phyloP scores from a whole-genome alignment of 257 asterid genomes.

The Anisodus acutangulus region DNA sequence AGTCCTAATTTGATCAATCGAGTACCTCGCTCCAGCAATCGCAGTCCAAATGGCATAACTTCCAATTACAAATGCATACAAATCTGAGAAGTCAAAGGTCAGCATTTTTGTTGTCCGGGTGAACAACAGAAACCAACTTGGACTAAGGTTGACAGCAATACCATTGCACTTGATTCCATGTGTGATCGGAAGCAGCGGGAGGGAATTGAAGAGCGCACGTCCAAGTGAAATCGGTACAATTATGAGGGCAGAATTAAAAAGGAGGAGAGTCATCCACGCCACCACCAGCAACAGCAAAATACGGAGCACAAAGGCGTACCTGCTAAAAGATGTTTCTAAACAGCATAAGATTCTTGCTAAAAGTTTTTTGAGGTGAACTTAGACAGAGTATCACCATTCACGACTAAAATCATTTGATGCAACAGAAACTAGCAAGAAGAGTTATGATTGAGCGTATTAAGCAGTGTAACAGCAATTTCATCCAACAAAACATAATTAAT shows the following conservation, averaged over 20 bases:
- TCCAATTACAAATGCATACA: slow-evolving; percentile 93
- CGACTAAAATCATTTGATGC: slow-evolving; percentile 4
- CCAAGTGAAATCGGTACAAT: slow-evolving; percentile 92
- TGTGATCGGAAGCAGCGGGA: slow-evolving; percentile 88
- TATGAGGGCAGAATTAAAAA: slow-evolving; percentile 79
- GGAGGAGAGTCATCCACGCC: slow-evolving; percentile 96
- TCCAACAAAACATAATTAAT: background rate
- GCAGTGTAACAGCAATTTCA: background rate
- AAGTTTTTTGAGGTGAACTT: background rate
- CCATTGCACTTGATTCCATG: slow-evolving; percentile 98
- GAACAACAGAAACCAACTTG: slow-evolving; percentile 4
- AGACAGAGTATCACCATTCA: background rate
- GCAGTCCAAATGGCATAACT: slow-evolving; percentile 97
- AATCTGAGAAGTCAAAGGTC: slow-evolving; percentile 46
- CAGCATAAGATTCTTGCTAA: slow-evolving; percentile 41
- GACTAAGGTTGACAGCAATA: slow-evolving; percentile 36
- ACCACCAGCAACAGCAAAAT: slow-evolving; percentile 78
- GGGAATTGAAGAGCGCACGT: slow-evolving; percentile 70
- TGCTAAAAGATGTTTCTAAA: slow-evolving; percentile 57
- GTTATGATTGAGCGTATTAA: background rate
- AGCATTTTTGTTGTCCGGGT: background rate
- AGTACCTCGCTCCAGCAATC: slow-evolving; percentile 87
- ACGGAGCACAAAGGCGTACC: slow-evolving; percentile 89
- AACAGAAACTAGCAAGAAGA: background rate
- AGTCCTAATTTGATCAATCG: slow-evolving; percentile 69